Conservation (phyloP, 2,329 filamentous ascomycete species). For the Dactylella cylindrospora region DNA sequence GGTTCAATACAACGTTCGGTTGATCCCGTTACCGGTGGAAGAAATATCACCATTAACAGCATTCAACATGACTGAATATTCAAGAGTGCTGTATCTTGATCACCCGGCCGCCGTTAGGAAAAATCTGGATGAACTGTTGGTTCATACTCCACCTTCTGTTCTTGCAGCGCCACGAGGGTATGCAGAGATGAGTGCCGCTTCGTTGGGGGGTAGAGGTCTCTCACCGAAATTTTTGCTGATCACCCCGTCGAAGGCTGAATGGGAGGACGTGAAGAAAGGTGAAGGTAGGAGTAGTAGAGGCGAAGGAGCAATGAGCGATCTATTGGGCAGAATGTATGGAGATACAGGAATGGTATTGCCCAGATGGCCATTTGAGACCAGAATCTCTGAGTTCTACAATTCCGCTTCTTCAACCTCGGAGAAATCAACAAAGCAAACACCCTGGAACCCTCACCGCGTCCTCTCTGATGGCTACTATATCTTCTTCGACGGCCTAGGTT, state of each 20-base stretch:
- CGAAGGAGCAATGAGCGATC: not conserved
- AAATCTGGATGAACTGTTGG: constrained; percentile 46
- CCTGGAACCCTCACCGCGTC: constrained; percentile 1
- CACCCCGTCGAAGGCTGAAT: constrained; percentile 33
- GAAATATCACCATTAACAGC: constrained; percentile 31
- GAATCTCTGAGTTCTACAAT: constrained; percentile 43
- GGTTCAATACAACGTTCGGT: constrained; percentile 36
- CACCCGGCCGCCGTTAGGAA: constrained; percentile 40
- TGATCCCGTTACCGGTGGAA: constrained; percentile 5
- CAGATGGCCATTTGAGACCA: constrained; percentile 42
- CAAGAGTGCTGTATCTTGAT: constrained; percentile 44
- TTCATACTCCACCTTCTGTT: constrained; percentile 20
- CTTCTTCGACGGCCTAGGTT: constrained; percentile 24
- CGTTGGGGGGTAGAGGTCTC: not conserved
- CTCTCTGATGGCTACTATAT: constrained; percentile 20
- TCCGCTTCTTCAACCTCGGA: not conserved
- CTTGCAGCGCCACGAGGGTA: constrained; percentile 14
- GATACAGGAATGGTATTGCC: constrained; percentile 44
- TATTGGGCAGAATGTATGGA: constrained; percentile 35
- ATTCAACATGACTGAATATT: constrained; percentile 44
- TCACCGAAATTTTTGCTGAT: constrained; percentile 43
- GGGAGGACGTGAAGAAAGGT: constrained; percentile 12
- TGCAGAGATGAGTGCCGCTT: not conserved
- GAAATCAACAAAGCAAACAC: not conserved
- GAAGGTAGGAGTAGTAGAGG: too few relatives aligned